Conservation (phyloP, 768 basidiomycete species). For the Xanthoconium stramineum region DNA sequence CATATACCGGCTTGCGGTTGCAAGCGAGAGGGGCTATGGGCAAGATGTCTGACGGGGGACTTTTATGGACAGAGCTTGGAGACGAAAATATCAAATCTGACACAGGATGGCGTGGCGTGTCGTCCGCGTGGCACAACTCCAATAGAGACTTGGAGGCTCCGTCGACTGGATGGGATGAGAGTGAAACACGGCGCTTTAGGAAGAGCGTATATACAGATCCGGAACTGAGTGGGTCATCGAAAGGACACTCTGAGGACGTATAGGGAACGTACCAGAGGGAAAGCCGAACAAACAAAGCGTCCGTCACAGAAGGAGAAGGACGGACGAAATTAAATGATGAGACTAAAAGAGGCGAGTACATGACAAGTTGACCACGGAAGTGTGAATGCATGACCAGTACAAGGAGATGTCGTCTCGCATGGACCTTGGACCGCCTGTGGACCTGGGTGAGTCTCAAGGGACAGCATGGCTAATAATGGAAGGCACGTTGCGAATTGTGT, state of each 20-base stretch:
- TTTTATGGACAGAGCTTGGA: constrained; percentile 21
- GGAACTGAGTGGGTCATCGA: constrained; percentile 30
- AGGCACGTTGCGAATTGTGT: constrained; percentile 16
- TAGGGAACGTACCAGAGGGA: constrained; percentile 25
- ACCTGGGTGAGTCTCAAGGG: constrained; percentile 17
- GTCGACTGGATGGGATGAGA: constrained; percentile 22
- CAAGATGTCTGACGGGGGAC: constrained; percentile 24
- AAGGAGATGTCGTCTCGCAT: constrained; percentile 15
- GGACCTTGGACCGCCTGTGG: constrained; percentile 17
- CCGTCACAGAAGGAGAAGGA: constrained; percentile 31
- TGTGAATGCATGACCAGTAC: constrained; percentile 24
- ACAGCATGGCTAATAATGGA: constrained; percentile 19
- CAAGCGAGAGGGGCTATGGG: constrained; percentile 33
- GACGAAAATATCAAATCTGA: constrained; percentile 31
- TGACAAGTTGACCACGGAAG: constrained; percentile 24
- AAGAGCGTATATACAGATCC: constrained; percentile 29
- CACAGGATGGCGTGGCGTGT: constrained; percentile 33
- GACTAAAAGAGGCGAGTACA: constrained; percentile 25
- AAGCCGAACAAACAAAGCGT: constrained; percentile 26
- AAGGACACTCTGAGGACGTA: constrained; percentile 23
- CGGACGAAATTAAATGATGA: constrained; percentile 31
- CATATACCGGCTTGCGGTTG: constrained; percentile 24
- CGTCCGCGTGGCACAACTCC: constrained; percentile 26
- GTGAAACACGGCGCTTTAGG: constrained; percentile 8
- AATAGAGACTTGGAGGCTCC: constrained; percentile 14